Base-by-base conservation (phyloP, 2,329 filamentous ascomycete species). In the Celoporthe dispersa region DNA sequence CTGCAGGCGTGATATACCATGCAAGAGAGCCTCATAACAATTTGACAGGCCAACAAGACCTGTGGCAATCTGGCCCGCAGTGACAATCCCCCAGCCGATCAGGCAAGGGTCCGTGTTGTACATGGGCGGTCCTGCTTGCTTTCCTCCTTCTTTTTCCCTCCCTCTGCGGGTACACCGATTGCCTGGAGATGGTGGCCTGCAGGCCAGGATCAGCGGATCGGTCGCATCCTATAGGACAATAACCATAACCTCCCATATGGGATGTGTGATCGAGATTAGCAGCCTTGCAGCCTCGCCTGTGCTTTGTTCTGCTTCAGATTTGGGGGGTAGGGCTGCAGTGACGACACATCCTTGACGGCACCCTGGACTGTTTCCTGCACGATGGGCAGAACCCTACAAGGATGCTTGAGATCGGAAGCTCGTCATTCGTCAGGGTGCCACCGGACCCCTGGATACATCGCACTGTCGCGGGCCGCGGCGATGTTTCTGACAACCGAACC, bases 361-460 rank as follows among this genome's bases (percentile, higher is more conserved):
- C 16, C 44, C 44, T n/a, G 22, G 44, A n/a, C 19, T n/a, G 19
- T 48, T 8, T 28, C 41, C 59, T 59, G 44, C 66, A 60, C 41
- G 66, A 70, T 70, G 68, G 51, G 44, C 65, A 63, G 31, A 25
- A 60, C 55, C 48, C 1, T 60, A 39, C 4, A 35, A 64, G 63
- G 60, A 22, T 25, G 14, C 19, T 41, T 22, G 28, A 28, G 41
- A 70, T 70, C 69, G 69, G 66, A 9, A 31, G 48, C 37, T 19
- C 12, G 48, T 28, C 57, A 70, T 70, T 70, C 62, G 69, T 62
- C 37, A 12, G 39, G 25, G 25, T 41, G 35, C n/a, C 12, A 28
- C 60, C 19, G n/a, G 19, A 25, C 35, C 35, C 35, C 37, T 25
- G 35, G 59, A 11, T 28, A 31, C 28, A 16, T 57, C 53, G 25